phyloP scores from a whole-genome alignment of 2,329 filamentous ascomycete genomes.

The Trichophyton benhamiae region DNA sequence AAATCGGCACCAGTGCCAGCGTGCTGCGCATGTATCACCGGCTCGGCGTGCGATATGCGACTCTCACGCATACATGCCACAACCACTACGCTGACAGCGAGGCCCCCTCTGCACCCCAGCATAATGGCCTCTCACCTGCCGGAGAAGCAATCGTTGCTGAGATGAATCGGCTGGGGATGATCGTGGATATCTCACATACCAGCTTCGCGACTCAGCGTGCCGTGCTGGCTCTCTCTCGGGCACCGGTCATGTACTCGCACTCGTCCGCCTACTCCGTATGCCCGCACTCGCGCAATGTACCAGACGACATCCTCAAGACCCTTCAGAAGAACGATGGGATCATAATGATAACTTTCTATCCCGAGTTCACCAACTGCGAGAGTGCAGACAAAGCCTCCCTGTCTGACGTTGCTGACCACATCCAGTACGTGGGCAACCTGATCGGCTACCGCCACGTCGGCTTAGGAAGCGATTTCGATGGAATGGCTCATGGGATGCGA shows the following conservation, averaged over 20 bases:
- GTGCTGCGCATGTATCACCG: slow-evolving; percentile 61
- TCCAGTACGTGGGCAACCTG: slow-evolving; percentile 65
- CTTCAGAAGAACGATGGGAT: slow-evolving; percentile 62
- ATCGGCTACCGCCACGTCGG: slow-evolving; percentile 85
- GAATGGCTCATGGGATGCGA: slow-evolving; percentile 44
- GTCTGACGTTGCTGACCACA: slow-evolving; percentile 64
- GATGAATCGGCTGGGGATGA: slow-evolving; percentile 90
- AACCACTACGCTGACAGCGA: slow-evolving; percentile 83
- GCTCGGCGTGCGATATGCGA: slow-evolving; percentile 79
- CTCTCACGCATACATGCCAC: slow-evolving; percentile 90
- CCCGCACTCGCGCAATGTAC: slow-evolving; percentile 81
- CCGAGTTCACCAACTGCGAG: slow-evolving; percentile 63
- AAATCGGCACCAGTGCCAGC: slow-evolving; percentile 66
- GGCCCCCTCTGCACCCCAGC: slow-evolving; percentile 32
- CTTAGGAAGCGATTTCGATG: slow-evolving; percentile 86
- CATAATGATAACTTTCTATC: slow-evolving; percentile 85
- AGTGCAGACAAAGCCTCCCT: slow-evolving; percentile 59
- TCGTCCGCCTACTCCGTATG: slow-evolving; percentile 70
- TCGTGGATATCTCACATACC: slow-evolving; percentile 79
- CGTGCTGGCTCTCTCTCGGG: slow-evolving; percentile 59
- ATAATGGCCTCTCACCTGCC: slow-evolving; percentile 56
- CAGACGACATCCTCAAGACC: slow-evolving; percentile 65
- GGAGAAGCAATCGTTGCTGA: slow-evolving; percentile 62
- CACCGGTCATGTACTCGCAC: slow-evolving; percentile 82
- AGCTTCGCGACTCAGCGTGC: slow-evolving; percentile 73